These are phyloP conservation scores for Asclepias syriaca DNA, from an alignment of 257 asterid species.

Conservation along the genomic window DNA sequence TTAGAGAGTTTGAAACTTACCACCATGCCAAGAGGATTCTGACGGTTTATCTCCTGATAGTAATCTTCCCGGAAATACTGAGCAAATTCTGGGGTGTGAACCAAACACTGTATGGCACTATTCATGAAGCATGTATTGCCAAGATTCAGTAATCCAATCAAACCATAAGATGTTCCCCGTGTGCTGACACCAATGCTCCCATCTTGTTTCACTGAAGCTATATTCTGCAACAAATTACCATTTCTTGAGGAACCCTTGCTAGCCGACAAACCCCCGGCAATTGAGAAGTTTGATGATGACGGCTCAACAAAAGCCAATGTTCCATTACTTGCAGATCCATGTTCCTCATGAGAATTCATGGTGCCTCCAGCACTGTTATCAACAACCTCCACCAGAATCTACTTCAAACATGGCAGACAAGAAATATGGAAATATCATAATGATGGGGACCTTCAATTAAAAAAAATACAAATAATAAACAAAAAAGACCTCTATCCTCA, in stretches of 20 bases:
- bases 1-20: slow-evolving; percentile 53
- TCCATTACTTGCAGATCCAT: slow-evolving; percentile 69
- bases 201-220: slow-evolving; percentile 41
- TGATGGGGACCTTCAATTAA: not conserved
- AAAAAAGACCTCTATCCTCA: not conserved
- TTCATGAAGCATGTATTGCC: slow-evolving; percentile 99
- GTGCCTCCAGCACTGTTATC: slow-evolving; percentile 40
- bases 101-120: slow-evolving; percentile 97
- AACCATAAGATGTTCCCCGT: slow-evolving; percentile 89
- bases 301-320: slow-evolving; percentile 40
- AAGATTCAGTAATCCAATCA: slow-evolving; percentile 90
- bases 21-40: slow-evolving; percentile 98
- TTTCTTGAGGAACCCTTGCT: slow-evolving; percentile 73
- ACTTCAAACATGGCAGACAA: slow-evolving; percentile 14
- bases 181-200: slow-evolving; percentile 84
- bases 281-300: slow-evolving; percentile 40
- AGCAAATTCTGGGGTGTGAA: slow-evolving; percentile 95
- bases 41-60: slow-evolving; percentile 90
- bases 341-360: slow-evolving; percentile 47
- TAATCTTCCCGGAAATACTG: slow-evolving; percentile 93
- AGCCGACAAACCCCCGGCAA: slow-evolving; percentile 60
- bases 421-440: not conserved
- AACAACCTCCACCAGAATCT: slow-evolving; percentile 84
- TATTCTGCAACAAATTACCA: slow-evolving; percentile 57
- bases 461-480: not conserved